These are phyloP conservation scores for Aurinia saxatilis DNA, from an alignment of 345 rosid species.

Conservation along the genomic window DNA sequence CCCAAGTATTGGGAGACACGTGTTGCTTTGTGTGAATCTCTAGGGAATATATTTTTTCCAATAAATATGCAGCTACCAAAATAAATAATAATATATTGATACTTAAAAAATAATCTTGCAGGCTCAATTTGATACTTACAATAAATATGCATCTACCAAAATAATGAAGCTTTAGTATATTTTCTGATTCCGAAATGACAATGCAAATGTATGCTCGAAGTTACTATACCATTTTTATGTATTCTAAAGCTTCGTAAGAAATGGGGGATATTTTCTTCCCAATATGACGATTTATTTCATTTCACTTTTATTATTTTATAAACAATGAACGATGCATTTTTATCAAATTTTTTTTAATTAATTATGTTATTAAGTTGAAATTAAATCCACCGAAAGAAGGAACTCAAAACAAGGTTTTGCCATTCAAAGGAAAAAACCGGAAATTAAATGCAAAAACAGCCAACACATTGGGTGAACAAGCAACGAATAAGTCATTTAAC, in stretches of 20 bases:
- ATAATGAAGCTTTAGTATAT: neutral
- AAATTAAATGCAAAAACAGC: neutral
- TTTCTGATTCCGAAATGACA: no score
- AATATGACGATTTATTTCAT: no score
- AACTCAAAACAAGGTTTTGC: neutral
- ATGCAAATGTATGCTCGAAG: no score
- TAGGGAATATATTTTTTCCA: neutral
- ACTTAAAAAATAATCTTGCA: no score
- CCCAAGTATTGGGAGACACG: slow-evolving; percentile 4
- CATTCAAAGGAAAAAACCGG: neutral
- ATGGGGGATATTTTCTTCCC: no score
- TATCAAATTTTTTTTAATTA: no score
- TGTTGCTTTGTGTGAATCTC: slow-evolving; percentile 3
- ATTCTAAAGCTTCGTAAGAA: no score
- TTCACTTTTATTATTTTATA: no score
- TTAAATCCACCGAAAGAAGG: neutral
- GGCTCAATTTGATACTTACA: no score
- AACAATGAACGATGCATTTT: no score
- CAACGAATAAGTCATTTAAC: neutral
- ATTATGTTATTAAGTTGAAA: no score
- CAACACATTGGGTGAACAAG: neutral
- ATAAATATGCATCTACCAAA: neutral
- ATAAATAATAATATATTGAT: neutral
- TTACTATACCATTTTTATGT: no score
- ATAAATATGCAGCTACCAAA: neutral